Evolutionary conservation across 108 stramenopile species (phyloP).

Genomic region (Licmophora abbreviata): DNA sequence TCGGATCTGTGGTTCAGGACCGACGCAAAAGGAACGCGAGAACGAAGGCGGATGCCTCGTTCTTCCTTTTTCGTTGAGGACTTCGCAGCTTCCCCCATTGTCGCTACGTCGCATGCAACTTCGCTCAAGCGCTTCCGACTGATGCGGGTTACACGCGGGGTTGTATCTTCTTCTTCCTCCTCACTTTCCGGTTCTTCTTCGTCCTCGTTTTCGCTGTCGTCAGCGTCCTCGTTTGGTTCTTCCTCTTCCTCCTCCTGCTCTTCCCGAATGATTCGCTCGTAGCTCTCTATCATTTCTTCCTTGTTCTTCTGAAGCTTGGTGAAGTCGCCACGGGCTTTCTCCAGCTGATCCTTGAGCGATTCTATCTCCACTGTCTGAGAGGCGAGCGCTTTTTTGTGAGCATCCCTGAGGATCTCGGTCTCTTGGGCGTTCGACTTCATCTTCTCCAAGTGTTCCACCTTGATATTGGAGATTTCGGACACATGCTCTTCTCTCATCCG

Average conservation of each 20-base stretch:
- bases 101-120: background rate
- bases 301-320: background rate
- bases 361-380: conserved; percentile 1
- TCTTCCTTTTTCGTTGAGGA: background rate
- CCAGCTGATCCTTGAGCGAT: background rate
- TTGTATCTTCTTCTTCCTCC: conserved; percentile 5
- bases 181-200: conserved; percentile 6
- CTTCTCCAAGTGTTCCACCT: conserved; percentile 18
- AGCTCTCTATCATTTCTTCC: conserved; percentile 1
- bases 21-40: background rate
- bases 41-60: background rate
- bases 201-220: conserved; percentile 1
- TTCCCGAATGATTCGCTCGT: background rate
- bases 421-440: background rate
- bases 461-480: conserved; percentile 26
- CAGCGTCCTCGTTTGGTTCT: conserved; percentile 6
- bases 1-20: background rate
- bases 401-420: background rate
- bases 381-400: background rate
- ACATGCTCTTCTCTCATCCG: conserved; percentile 63
- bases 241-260: conserved; percentile 3
- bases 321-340: background rate
- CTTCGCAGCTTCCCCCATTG: background rate
- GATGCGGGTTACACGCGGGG: background rate
- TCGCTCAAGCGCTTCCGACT: background rate